Percentiles rank a stretch among this genome's conserved stretches.
Conservation (phyloP, 2,329 filamentous ascomycete genomes). For the Diaporthe vaccinii region DNA sequence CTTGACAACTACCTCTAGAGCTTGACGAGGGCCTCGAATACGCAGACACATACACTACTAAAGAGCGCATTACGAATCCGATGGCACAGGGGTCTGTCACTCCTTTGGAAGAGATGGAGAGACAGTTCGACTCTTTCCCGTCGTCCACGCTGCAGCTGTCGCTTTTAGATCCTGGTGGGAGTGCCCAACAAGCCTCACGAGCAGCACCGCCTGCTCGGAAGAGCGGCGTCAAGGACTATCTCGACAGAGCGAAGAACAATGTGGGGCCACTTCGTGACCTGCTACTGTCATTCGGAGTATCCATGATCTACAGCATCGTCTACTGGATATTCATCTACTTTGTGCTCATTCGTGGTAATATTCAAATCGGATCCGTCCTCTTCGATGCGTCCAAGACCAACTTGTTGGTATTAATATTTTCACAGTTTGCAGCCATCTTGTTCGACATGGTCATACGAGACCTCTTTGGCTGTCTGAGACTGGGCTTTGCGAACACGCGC, state of each 20-base stretch:
- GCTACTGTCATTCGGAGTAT: constrained; percentile 7
- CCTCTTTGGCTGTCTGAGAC: constrained; percentile 9
- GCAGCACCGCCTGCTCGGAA: background rate
- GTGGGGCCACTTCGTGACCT: constrained; percentile 7
- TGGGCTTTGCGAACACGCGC: background rate
- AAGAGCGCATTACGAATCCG: background rate
- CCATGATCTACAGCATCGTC: background rate
- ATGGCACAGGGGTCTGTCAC: constrained; percentile 5
- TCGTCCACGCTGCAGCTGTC: background rate
- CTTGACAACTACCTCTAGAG: background rate
- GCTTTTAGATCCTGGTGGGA: background rate
- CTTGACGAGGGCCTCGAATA: background rate
- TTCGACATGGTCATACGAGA: constrained; percentile 14
- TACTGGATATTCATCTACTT: constrained; percentile 24
- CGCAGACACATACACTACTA: background rate
- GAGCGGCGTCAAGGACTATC: background rate
- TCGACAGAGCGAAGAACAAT: background rate
- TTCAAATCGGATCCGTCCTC: constrained; percentile 8
- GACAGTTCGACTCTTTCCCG: background rate
- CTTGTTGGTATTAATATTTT: constrained; percentile 3
- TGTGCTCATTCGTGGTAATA: constrained; percentile 4
- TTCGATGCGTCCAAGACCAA: constrained; percentile 17
- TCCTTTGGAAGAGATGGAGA: constrained; percentile 12
- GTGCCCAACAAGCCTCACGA: background rate
- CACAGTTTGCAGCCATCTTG: constrained; percentile 12